phyloP scores from a whole-genome alignment of 2,329 filamentous ascomycete genomes.

The Thelonectria blattea region DNA sequence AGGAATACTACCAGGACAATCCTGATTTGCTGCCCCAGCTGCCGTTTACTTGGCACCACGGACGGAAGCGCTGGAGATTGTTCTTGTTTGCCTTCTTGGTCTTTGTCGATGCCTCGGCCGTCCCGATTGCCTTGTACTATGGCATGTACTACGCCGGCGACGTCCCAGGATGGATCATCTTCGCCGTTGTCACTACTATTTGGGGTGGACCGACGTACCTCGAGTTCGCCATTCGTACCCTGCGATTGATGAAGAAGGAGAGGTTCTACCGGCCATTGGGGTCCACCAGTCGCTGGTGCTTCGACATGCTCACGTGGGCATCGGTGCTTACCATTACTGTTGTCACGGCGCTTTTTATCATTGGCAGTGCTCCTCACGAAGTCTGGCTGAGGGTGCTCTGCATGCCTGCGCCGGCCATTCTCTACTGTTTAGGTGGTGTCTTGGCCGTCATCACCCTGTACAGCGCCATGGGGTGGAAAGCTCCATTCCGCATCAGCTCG shows the following conservation, averaged over 20 bases:
- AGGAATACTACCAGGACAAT: constrained; percentile 49
- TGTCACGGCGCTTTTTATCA: constrained; percentile 57
- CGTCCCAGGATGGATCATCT: constrained; percentile 51
- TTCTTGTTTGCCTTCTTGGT: constrained; percentile 55
- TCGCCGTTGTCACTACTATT: constrained; percentile 60
- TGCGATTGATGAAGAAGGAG: constrained; percentile 55
- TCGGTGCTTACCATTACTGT: constrained; percentile 54
- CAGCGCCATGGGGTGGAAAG: constrained; percentile 47
- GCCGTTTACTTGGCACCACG: constrained; percentile 50
- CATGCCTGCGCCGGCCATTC: constrained; percentile 58
- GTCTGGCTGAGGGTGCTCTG: constrained; percentile 57
- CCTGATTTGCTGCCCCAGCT: constrained; percentile 48
- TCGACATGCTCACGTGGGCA: constrained; percentile 56
- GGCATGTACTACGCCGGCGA: constrained; percentile 51
- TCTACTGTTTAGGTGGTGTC: constrained; percentile 54
- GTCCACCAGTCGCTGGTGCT: constrained; percentile 53
- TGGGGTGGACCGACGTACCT: constrained; percentile 62
- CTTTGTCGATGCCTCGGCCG: constrained; percentile 49
- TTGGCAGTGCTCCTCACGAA: constrained; percentile 56
- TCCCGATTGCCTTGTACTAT: constrained; percentile 61
- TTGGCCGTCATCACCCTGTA: constrained; percentile 47
- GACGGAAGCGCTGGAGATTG: constrained; percentile 50
- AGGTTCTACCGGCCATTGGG: constrained; percentile 58
- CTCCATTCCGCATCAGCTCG: constrained; percentile 69
- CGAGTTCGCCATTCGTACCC: constrained; percentile 56